phyloP scores from a whole-genome alignment of 257 asterid genomes.

The Capsicum chinense region DNA sequence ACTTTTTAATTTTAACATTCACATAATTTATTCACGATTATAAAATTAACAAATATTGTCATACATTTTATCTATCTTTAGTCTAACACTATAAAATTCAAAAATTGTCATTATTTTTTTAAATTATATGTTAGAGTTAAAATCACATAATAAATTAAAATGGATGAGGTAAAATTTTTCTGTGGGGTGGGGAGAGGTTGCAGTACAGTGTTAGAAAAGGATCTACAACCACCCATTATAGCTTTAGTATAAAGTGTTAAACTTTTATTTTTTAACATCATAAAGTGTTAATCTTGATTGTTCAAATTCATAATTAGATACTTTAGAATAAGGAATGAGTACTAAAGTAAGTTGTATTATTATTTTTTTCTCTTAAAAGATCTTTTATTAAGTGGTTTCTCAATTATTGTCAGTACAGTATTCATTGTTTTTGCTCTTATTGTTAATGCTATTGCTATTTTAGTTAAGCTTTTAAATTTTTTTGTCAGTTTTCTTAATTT shows the following conservation, averaged over 20 bases:
- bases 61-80: too few relatives aligned
- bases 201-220: not conserved
- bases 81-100: too few relatives aligned
- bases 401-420: not conserved
- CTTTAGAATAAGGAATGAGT: not conserved
- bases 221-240: not conserved
- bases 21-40: too few relatives aligned
- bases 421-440: not conserved
- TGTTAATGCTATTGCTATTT: not conserved
- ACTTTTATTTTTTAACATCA: not conserved
- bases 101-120: not conserved
- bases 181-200: not conserved
- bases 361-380: not conserved
- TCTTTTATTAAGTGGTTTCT: conserved; percentile 18
- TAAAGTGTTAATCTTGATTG: not conserved
- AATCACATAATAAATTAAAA: not conserved
- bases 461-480: not conserved
- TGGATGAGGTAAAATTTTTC: too few relatives aligned
- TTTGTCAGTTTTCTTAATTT: not conserved
- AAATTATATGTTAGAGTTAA: not conserved
- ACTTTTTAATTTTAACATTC: too few relatives aligned
- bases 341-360: not conserved
- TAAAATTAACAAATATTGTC: too few relatives aligned
- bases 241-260: not conserved
- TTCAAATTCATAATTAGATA: conserved; percentile 20